Percentiles rank a stretch among this genome's conserved stretches.
Evolutionary conservation across 2,329 filamentous ascomycete species (phyloP).

Genomic region (Xylaria sp.): DNA sequence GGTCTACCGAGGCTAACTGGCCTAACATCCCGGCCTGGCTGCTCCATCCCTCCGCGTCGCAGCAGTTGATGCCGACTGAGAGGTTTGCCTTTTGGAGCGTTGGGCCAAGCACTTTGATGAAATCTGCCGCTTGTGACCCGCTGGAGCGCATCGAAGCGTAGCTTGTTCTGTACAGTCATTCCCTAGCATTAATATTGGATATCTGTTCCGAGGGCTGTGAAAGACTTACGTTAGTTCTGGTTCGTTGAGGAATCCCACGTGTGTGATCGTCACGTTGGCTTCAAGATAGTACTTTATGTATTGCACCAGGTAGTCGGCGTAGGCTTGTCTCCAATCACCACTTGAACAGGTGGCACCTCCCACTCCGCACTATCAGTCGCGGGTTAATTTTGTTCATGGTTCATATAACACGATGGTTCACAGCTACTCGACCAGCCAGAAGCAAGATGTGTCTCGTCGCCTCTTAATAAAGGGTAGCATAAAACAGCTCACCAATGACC

Average conservation of each 20-base stretch:
- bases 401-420: neutral
- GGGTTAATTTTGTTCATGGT: constrained; percentile 5
- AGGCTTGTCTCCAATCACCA: constrained; percentile 61
- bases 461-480: neutral
- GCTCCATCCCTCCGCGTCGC: constrained; percentile 39
- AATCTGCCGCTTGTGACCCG: constrained; percentile 51
- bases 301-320: constrained; percentile 60
- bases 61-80: constrained; percentile 38
- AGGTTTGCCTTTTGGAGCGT: constrained; percentile 54
- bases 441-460: neutral
- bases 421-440: neutral
- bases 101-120: constrained; percentile 55
- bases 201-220: neutral
- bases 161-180: constrained; percentile 38
- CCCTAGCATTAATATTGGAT: neutral
- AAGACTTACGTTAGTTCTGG: constrained; percentile 51
- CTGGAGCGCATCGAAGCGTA: constrained; percentile 52
- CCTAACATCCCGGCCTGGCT: constrained; percentile 32
- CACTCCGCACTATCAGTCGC: constrained; percentile 51
- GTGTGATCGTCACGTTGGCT: constrained; percentile 57
- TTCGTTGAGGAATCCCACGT: constrained; percentile 62
- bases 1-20: constrained; percentile 44
- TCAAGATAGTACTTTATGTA: constrained; percentile 60
- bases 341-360: constrained; percentile 53
- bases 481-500: constrained; percentile 43